Evolutionary conservation across 2,329 filamentous ascomycete species (phyloP), one percentile per base, ranked within the genome.

Genomic region (Claviceps maximensis): DNA sequence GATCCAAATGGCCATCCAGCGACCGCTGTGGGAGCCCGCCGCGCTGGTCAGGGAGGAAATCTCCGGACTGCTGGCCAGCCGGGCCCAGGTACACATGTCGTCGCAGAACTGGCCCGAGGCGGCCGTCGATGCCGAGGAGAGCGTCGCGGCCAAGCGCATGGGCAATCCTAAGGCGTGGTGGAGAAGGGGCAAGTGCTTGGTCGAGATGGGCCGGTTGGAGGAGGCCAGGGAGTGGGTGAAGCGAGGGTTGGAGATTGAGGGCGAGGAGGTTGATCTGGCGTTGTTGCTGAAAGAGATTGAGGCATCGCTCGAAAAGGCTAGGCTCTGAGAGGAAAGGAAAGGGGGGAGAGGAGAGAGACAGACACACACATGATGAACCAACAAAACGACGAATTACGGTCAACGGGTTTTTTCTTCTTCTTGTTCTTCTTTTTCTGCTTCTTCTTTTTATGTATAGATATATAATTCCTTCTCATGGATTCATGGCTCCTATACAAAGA

Each of bases 141-240:
- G 87, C 66, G 85, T 95, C 45, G 90, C 95, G 74, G 83, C 88
- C 57, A 90, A 91, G 76, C 80, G 83, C 59, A 78, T 84, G 44
- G 89, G 86, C 41, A 97, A 98, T 68, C 83, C 87, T 1, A 97
- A 97, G 80, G 90, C 84, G 0, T 97, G 91, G 89, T 96, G 89
- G 84, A 77, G 93, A 56, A 76, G 87, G 56, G 93, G 87, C 10
- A 83, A 82, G 72, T 94, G 89, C 65, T 69, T 97, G 64, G 71
- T 85, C 59, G 93, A 98, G 80, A 97, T 97, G 93, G 86, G 86
- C 1, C 71, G 91, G 56, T 71, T 87, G 63, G 82, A 87, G 53
- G 91, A 97, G 79, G 89, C 90, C 1, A 75, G 75, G 61, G 82
- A 84, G 57, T 94, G 89, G 82, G 77, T 95, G 42, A 78, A 77